Conservation (phyloP, 2,329 filamentous ascomycete genomes). For the Penicillium psychrosexuale region DNA sequence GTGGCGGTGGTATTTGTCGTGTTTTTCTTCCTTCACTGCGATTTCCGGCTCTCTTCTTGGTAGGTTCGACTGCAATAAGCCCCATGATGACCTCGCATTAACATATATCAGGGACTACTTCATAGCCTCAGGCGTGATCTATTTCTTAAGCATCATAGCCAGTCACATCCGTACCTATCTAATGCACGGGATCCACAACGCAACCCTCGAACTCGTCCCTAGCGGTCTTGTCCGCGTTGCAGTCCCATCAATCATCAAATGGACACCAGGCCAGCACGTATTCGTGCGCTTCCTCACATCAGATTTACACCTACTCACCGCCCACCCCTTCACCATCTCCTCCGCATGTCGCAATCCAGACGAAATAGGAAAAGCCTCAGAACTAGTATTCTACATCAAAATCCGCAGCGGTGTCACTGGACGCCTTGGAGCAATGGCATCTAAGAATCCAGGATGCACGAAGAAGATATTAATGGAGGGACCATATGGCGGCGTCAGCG, state of each 20-base stretch:
- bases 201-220: constrained; percentile 41
- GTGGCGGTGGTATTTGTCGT: constrained; percentile 53
- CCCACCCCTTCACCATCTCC: constrained; percentile 56
- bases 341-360: constrained; percentile 40
- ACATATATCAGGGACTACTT: constrained; percentile 53
- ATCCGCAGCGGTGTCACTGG: constrained; percentile 50
- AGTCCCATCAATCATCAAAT: constrained; percentile 45
- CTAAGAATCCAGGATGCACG: constrained; percentile 33
- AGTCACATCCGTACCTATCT: constrained; percentile 48
- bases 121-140: constrained; percentile 53
- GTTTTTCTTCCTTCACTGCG: constrained; percentile 59
- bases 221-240: constrained; percentile 43
- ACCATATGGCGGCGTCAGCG: constrained; percentile 54
- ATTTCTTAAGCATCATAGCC: constrained; percentile 47
- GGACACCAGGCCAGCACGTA: constrained; percentile 54
- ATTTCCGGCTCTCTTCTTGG: constrained; percentile 53
- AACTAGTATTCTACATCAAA: constrained; percentile 54
- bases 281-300: constrained; percentile 52
- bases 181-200: constrained; percentile 48
- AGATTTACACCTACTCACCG: constrained; percentile 43
- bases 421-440: constrained; percentile 42
- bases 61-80: constrained; percentile 18
- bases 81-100: not conserved
- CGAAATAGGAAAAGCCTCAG: constrained; percentile 22
- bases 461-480: constrained; percentile 55